phyloP scores from a whole-genome alignment of 2,329 filamentous ascomycete genomes.

The Exophiala sp. region DNA sequence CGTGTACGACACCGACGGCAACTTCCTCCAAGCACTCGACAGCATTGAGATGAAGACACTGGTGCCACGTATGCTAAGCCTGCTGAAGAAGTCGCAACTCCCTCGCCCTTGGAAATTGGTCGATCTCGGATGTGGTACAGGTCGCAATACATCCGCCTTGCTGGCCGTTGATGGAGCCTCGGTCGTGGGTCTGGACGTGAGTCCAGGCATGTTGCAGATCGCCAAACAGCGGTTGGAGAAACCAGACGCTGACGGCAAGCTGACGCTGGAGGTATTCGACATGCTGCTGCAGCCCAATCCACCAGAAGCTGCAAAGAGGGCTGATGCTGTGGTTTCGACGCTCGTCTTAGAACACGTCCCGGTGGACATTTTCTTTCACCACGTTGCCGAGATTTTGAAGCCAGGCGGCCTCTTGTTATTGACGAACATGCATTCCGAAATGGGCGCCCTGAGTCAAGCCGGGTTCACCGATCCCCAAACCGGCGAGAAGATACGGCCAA shows the following conservation, averaged over 20 bases:
- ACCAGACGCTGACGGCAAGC: background rate
- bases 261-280: conserved; percentile 38
- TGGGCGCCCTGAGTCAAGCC: conserved; percentile 52
- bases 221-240: conserved; percentile 35
- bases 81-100: conserved; percentile 24
- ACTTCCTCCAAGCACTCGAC: conserved; percentile 61
- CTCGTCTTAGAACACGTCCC: conserved; percentile 61
- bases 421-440: conserved; percentile 65
- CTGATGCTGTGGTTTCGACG: conserved; percentile 48
- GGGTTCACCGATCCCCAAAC: conserved; percentile 53
- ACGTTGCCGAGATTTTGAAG: conserved; percentile 41
- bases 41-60: conserved; percentile 49
- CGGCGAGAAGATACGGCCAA: conserved; percentile 54
- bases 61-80: conserved; percentile 45
- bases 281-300: conserved; percentile 32
- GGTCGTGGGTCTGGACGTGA: conserved; percentile 53
- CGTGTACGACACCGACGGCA: conserved; percentile 60
- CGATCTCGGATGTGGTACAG: conserved; percentile 63
- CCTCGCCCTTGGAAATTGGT: conserved; percentile 39
- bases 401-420: conserved; percentile 50
- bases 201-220: conserved; percentile 52
- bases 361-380: conserved; percentile 49
- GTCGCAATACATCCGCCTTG: conserved; percentile 52
- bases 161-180: conserved; percentile 31
- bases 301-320: conserved; percentile 26